Evolutionary conservation across 805 yeast species (phyloP).

Genomic region (Monosporozyma aquatica): DNA sequence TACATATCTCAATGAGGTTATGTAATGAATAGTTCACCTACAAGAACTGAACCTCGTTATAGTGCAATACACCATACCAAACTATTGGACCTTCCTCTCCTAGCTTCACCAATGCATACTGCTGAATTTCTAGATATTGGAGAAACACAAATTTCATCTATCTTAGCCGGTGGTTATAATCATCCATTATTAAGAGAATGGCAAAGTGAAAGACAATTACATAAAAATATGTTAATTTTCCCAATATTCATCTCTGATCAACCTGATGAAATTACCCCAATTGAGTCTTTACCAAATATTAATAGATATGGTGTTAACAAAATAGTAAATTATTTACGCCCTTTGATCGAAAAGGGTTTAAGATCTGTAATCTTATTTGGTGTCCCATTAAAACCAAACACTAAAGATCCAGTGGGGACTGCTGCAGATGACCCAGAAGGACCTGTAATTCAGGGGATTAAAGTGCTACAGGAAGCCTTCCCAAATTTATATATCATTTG

Average conservation of each 20-base stretch:
- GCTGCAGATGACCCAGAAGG: slow-evolving; percentile 95
- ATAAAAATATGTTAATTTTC: slow-evolving; percentile 84
- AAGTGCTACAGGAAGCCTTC: slow-evolving; percentile 50
- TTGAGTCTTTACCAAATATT: slow-evolving; percentile 79
- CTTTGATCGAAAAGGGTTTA: slow-evolving; percentile 72
- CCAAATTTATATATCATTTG: slow-evolving; percentile 84
- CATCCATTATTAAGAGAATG: slow-evolving; percentile 83
- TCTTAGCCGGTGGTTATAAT: slow-evolving; percentile 89
- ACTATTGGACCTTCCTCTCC: neutral
- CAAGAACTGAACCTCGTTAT: no score
- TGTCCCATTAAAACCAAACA: slow-evolving; percentile 67
- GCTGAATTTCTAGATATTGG: slow-evolving; percentile 59
- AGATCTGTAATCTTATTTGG: slow-evolving; percentile 86
- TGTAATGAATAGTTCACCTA: no score
- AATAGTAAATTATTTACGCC: slow-evolving; percentile 59
- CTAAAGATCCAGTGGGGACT: slow-evolving; percentile 74
- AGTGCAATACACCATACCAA: no score
- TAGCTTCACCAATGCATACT: slow-evolving; percentile 33
- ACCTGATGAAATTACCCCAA: slow-evolving; percentile 67
- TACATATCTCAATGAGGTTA: no score
- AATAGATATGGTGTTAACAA: slow-evolving; percentile 78
- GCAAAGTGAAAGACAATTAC: slow-evolving; percentile 80
- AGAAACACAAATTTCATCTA: slow-evolving; percentile 57
- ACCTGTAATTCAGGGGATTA: slow-evolving; percentile 79
- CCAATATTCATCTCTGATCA: slow-evolving; percentile 80